A percentile compares a stretch with the other conserved stretches of the same genome.
These are phyloP conservation scores for Elaeagnus macrophylla DNA, from an alignment of 306 rosid species.

Conservation along the genomic window DNA sequence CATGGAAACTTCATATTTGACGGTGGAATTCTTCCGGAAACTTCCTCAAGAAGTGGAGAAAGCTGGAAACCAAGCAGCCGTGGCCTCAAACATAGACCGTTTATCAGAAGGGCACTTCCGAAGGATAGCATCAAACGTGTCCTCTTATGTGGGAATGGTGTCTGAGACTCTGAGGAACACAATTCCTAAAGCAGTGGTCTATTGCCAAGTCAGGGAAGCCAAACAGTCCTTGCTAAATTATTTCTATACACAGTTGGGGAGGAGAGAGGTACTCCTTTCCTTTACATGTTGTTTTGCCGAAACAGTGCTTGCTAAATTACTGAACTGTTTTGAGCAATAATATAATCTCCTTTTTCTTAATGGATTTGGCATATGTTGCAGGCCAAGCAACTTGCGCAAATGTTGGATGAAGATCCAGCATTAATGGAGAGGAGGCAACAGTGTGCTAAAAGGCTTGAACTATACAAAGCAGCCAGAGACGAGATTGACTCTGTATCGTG, in stretches of 20 bases:
- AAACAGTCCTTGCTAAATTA: slow-evolving; percentile 64
- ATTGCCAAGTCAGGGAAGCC: slow-evolving; percentile 89
- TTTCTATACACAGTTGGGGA: slow-evolving; percentile 73
- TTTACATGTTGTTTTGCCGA: too few relatives aligned
- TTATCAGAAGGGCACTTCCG: slow-evolving; percentile 76
- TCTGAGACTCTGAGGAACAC: slow-evolving; percentile 76
- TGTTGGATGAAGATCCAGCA: slow-evolving; percentile 91
- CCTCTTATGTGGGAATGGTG: slow-evolving; percentile 81
- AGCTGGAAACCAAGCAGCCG: slow-evolving; percentile 3
- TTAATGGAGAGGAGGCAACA: slow-evolving; percentile 91
- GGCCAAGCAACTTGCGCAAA: slow-evolving; percentile 61
- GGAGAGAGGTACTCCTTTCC: slow-evolving; percentile 65
- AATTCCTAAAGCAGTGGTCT: slow-evolving; percentile 93
- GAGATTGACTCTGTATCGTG: slow-evolving; percentile 90
- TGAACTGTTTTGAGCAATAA: too few relatives aligned
- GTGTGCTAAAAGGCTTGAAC: slow-evolving; percentile 76
- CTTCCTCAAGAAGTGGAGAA: slow-evolving; percentile 90
- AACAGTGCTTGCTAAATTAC: too few relatives aligned
- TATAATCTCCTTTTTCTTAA: too few relatives aligned
- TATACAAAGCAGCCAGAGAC: slow-evolving; percentile 91
- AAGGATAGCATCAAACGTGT: slow-evolving; percentile 81
- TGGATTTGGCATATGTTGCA: slow-evolving; percentile 10
- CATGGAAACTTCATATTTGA: slow-evolving; percentile 89
- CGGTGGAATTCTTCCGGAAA: slow-evolving; percentile 88
- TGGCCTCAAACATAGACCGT: slow-evolving; percentile 43